phyloP scores from a whole-genome alignment of 352 stramenopile species.

The Phytophthora ramorum region DNA sequence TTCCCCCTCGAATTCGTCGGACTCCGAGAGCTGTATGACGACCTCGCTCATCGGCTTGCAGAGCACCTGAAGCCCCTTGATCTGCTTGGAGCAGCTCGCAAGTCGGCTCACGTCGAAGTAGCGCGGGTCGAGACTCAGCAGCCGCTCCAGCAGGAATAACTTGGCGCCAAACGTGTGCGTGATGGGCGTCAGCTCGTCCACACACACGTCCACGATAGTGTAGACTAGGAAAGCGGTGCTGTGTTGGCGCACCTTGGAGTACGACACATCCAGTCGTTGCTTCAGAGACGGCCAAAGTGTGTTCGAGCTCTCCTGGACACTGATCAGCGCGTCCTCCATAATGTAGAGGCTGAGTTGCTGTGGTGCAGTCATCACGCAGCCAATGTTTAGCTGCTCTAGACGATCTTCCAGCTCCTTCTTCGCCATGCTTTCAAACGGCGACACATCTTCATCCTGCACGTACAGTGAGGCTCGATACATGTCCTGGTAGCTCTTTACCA shows the following conservation, averaged over 20 bases:
- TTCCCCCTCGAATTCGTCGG: slow-evolving; percentile 72
- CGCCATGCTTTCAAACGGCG: slow-evolving; percentile 66
- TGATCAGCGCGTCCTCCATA: slow-evolving; percentile 77
- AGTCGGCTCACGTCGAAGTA: slow-evolving; percentile 67
- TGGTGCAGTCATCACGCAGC: slow-evolving; percentile 72
- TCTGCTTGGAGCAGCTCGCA: slow-evolving; percentile 63
- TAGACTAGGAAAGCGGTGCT: slow-evolving; percentile 77
- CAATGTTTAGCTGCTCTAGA: slow-evolving; percentile 63
- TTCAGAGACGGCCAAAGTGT: slow-evolving; percentile 66
- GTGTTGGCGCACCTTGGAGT: slow-evolving; percentile 85
- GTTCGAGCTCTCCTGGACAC: slow-evolving; percentile 62
- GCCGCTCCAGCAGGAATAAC: slow-evolving; percentile 70
- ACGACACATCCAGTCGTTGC: slow-evolving; percentile 70
- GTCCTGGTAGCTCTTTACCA: slow-evolving; percentile 72
- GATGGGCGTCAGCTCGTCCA: slow-evolving; percentile 83
- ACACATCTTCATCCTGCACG: slow-evolving; percentile 53
- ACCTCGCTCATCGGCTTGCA: slow-evolving; percentile 77
- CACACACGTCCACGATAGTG: slow-evolving; percentile 82
- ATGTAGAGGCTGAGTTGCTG: slow-evolving; percentile 84
- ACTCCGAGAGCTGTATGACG: slow-evolving; percentile 73
- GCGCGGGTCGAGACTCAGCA: slow-evolving; percentile 61
- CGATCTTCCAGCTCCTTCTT: slow-evolving; percentile 70
- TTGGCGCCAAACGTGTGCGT: slow-evolving; percentile 76
- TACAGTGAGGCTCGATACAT: slow-evolving; percentile 80
- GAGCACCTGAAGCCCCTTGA: slow-evolving; percentile 81